Percentiles rank a stretch among this genome's conserved stretches.
Conservation (phyloP, 2,329 filamentous ascomycete species). For the Colletotrichum salicis region DNA sequence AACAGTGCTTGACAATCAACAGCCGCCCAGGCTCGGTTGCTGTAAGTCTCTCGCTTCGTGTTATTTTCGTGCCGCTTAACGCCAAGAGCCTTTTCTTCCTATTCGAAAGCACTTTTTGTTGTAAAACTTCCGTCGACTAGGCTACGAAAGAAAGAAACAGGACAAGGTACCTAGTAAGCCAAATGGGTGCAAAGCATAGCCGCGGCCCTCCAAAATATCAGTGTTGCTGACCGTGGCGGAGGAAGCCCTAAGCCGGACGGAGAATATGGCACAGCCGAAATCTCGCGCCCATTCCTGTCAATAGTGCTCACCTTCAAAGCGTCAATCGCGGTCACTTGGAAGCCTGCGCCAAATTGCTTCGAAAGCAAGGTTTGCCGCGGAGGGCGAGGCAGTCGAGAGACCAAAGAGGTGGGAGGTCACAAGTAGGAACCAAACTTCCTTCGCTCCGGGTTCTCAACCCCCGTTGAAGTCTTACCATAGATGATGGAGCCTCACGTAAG, state of each 20-base stretch:
- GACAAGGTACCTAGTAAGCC: neutral
- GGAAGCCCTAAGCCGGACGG: neutral
- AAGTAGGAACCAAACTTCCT: neutral
- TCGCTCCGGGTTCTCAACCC: neutral
- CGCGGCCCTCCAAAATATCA: neutral
- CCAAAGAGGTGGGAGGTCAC: neutral
- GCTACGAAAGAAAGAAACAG: neutral
- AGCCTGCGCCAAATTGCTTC: neutral
- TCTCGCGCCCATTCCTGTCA: neutral
- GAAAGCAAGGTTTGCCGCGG: neutral
- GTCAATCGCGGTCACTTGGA: neutral
- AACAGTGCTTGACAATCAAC: neutral
- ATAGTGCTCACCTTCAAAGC: neutral
- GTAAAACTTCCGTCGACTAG: neutral
- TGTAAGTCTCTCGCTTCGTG: neutral
- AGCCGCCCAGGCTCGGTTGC: neutral
- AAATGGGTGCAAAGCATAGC: neutral
- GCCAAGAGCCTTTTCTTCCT: neutral
- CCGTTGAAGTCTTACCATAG: neutral
- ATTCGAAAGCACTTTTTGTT: neutral
- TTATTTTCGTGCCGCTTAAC: neutral
- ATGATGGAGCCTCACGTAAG: neutral
- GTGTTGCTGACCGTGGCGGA: neutral
- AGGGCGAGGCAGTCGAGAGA: neutral
- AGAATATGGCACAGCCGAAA: neutral